These are phyloP conservation scores for Filosporella fistucella DNA, from an alignment of 495 filamentous ascomycete species.

Conservation along the genomic window DNA sequence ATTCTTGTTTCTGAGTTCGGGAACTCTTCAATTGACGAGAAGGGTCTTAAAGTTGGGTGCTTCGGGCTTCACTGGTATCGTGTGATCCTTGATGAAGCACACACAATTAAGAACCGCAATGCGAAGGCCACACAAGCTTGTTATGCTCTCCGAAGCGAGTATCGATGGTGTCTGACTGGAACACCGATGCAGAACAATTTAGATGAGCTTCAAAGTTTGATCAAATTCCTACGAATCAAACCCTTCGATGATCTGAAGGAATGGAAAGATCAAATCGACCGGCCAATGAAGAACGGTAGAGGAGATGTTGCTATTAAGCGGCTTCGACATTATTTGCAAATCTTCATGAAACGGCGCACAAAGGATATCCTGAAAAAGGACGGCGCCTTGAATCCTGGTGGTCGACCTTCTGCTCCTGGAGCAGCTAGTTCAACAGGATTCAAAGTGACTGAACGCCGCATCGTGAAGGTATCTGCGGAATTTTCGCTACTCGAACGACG, in stretches of 20 bases:
- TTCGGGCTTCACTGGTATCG: slow-evolving; percentile 94
- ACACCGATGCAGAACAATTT: slow-evolving; percentile 98
- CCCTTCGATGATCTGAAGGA: slow-evolving; percentile 77
- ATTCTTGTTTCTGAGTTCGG: slow-evolving; percentile 86
- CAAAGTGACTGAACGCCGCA: slow-evolving; percentile 81
- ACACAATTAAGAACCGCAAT: slow-evolving; percentile 97
- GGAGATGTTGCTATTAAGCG: slow-evolving; percentile 87
- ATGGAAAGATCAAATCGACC: slow-evolving; percentile 86
- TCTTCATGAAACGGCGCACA: slow-evolving; percentile 94
- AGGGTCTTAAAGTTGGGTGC: slow-evolving; percentile 66
- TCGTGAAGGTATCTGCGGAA: slow-evolving; percentile 72
- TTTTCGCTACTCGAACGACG: slow-evolving; percentile 75
- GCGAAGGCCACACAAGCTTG: slow-evolving; percentile 89
- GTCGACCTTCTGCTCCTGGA: slow-evolving; percentile 44
- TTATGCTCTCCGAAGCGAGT: slow-evolving; percentile 74
- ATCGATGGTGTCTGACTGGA: slow-evolving; percentile 93
- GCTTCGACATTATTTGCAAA: slow-evolving; percentile 75
- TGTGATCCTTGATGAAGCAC: slow-evolving; percentile 92
- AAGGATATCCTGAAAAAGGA: slow-evolving; percentile 91
- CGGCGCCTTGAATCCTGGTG: slow-evolving; percentile 67
- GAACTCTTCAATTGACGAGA: slow-evolving; percentile 43
- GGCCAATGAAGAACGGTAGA: slow-evolving; percentile 77
- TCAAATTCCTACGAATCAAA: slow-evolving; percentile 88
- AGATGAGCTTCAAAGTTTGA: slow-evolving; percentile 91
- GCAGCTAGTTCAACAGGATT: slow-evolving; percentile 55